phyloP scores from a whole-genome alignment of 2,329 filamentous ascomycete genomes.

The Herpotrichia juniperi region DNA sequence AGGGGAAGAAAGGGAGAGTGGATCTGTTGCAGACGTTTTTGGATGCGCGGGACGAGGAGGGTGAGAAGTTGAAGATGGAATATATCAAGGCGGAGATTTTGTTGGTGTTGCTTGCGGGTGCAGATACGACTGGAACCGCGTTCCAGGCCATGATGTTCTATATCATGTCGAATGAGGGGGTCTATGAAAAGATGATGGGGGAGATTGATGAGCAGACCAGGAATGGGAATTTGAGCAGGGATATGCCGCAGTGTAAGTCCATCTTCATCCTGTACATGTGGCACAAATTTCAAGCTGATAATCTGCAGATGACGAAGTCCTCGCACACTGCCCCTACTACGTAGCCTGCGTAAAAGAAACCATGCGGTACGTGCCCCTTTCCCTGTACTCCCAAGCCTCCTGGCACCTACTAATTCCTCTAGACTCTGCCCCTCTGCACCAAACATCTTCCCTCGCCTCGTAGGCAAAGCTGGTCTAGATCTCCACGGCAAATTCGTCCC shows the following conservation, averaged over 20 bases:
- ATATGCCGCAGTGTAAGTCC: slow-evolving; percentile 22
- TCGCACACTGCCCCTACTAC: slow-evolving; percentile 52
- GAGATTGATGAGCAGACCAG: slow-evolving; percentile 51
- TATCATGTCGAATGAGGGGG: slow-evolving; percentile 46
- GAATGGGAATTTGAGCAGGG: slow-evolving; percentile 28
- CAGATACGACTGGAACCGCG: slow-evolving; percentile 59
- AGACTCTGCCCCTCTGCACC: slow-evolving; percentile 57
- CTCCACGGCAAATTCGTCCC: slow-evolving; percentile 41
- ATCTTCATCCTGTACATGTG: not conserved
- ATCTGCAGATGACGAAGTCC: slow-evolving; percentile 24
- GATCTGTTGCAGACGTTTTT: slow-evolving; percentile 62
- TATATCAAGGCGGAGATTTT: slow-evolving; percentile 62
- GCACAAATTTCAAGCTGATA: not conserved
- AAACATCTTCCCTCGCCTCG: slow-evolving; percentile 58
- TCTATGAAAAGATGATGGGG: slow-evolving; percentile 56
- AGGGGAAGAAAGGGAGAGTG: slow-evolving; percentile 53
- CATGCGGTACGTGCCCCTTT: slow-evolving; percentile 40
- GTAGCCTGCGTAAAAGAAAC: slow-evolving; percentile 58
- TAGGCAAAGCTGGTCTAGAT: slow-evolving; percentile 39
- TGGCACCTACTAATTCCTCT: not conserved
- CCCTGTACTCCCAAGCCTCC: not conserved
- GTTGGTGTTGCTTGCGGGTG: slow-evolving; percentile 58
- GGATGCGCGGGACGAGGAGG: slow-evolving; percentile 45
- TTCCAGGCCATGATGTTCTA: slow-evolving; percentile 57
- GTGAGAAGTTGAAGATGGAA: slow-evolving; percentile 55